Evolutionary conservation across 139 green algal species (phyloP).

Genomic region (Coelastrella sp.): DNA sequence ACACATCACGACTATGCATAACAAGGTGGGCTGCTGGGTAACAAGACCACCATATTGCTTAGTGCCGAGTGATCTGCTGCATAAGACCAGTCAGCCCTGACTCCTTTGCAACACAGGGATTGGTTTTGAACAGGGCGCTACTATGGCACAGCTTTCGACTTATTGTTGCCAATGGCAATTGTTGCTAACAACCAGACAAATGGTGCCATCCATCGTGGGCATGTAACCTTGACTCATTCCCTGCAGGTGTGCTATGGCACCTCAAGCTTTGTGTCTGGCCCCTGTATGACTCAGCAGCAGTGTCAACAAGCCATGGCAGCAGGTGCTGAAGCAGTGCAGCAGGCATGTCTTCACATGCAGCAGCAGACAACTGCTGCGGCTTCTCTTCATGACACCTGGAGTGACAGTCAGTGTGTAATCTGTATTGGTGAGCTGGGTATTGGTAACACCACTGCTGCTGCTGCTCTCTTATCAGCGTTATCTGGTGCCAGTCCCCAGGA

Average conservation of each 20-base stretch:
- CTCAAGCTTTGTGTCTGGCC: slow-evolving; percentile 49
- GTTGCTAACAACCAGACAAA: too few species aligned
- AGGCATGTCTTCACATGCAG: slow-evolving; percentile 2
- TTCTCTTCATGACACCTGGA: neutral
- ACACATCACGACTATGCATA: slow-evolving; percentile 12
- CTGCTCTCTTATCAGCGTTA: slow-evolving; percentile 57
- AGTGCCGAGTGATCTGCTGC: neutral
- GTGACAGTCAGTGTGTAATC: neutral
- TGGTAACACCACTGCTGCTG: slow-evolving; percentile 66
- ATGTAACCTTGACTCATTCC: neutral
- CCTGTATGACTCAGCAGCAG: slow-evolving; percentile 49
- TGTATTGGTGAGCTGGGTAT: slow-evolving; percentile 64
- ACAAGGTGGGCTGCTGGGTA: slow-evolving; percentile 14
- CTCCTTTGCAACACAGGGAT: too few species aligned
- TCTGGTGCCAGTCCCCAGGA: slow-evolving; percentile 45
- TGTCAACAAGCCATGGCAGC: slow-evolving; percentile 23
- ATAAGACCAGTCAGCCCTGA: neutral
- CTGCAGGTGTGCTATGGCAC: slow-evolving; percentile 34
- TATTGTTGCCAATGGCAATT: too few species aligned
- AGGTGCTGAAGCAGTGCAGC: slow-evolving; percentile 14
- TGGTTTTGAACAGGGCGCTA: too few species aligned
- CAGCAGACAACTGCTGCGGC: slow-evolving; percentile 2
- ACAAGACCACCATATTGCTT: too few species aligned
- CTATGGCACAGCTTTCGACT: too few species aligned
- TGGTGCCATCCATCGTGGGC: too few species aligned